Evolutionary conservation across 768 basidiomycete species (phyloP), one percentile per base, ranked within the genome.

Genomic region (Leccinum incarnatum): DNA sequence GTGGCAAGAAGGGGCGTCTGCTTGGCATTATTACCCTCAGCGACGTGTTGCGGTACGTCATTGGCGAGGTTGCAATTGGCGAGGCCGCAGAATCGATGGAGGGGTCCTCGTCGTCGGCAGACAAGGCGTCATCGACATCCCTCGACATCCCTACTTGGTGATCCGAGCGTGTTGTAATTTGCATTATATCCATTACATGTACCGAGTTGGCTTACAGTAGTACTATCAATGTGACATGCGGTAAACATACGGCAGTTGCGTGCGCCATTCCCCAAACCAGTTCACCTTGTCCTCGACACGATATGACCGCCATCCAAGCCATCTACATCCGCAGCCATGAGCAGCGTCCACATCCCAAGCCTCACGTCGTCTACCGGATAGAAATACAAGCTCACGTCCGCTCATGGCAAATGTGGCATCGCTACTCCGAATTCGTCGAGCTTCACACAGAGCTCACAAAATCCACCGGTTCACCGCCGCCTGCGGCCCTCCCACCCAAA

Each of bases 361-460:
- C 85, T n/a, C 92, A 95, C 69, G 81, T 82, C 57, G 91, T 90
- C 65, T 96, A 89, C 76, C 81, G 81, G 61, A 89, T 96, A 70
- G 83, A 88, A 67, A 86, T 98, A 65, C 85, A 90, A 65, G 93
- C 93, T 6, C 86, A 92, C 56, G 91, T 94, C 29, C 87, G 91
- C 60, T 88, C 92, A 70, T 98, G 95, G 95, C 85, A 89, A 57
- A 91, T 97, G 81, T 91, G 90, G 86, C 81, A 89, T 58, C 89
- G 96, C 52, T 98, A 98, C 77, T 95, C 93, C 46, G 94, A 97
- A 75, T 98, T 98, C 75, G 86, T 83, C 69, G 87, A 92, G 66
- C 85, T 98, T 7, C 83, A 95, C 72, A 81, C 83, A 8, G 89
- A 95, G 67, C 84, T 97, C 66, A 81, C 82, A 27, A 87, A 89